These are phyloP conservation scores for Chaetoceros muelleri DNA, from an alignment of 108 stramenopile species.

Conservation along the genomic window DNA sequence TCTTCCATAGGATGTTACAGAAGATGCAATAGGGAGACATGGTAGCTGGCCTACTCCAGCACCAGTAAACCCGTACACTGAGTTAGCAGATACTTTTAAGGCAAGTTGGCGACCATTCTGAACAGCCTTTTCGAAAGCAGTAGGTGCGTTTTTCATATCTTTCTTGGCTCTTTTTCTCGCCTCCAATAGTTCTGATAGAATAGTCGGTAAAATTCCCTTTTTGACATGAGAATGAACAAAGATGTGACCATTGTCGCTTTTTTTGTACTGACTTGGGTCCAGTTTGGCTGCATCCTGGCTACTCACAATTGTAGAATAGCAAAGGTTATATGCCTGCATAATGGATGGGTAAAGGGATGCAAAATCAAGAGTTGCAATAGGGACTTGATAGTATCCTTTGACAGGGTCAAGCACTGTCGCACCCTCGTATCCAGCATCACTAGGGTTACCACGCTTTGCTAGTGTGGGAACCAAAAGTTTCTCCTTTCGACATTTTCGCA, in stretches of 20 bases:
- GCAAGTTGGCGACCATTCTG: conserved; percentile 99
- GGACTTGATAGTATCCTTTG: conserved; percentile 94
- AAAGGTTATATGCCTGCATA: conserved; percentile 99
- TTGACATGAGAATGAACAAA: conserved; percentile 87
- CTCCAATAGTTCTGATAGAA: conserved; percentile 84
- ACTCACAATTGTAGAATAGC: conserved; percentile 92
- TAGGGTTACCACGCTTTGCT: conserved; percentile 45
- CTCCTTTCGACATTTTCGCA: conserved; percentile 86
- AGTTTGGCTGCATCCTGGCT: conserved; percentile 60
- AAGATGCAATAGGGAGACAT: conserved; percentile 95
- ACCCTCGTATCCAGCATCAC: conserved; percentile 84
- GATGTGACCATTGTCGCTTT: conserved; percentile 83
- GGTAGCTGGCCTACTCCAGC: conserved; percentile 97
- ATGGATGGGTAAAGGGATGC: conserved; percentile 98
- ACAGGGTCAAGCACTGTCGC: conserved; percentile 98
- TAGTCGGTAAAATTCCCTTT: conserved; percentile 95
- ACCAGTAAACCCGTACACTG: conserved; percentile 99
- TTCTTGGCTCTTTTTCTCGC: conserved; percentile 97
- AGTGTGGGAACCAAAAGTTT: conserved; percentile 91
- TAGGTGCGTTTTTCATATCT: conserved; percentile 97
- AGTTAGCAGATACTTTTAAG: conserved; percentile 97
- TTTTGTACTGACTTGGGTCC: conserved; percentile 65
- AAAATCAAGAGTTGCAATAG: conserved; percentile 99
- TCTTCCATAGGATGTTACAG: conserved; percentile 94
- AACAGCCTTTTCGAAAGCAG: conserved; percentile 96